Evolutionary conservation across 176 grass and related monocot species (phyloP).

Genomic region (Avena eriantha): DNA sequence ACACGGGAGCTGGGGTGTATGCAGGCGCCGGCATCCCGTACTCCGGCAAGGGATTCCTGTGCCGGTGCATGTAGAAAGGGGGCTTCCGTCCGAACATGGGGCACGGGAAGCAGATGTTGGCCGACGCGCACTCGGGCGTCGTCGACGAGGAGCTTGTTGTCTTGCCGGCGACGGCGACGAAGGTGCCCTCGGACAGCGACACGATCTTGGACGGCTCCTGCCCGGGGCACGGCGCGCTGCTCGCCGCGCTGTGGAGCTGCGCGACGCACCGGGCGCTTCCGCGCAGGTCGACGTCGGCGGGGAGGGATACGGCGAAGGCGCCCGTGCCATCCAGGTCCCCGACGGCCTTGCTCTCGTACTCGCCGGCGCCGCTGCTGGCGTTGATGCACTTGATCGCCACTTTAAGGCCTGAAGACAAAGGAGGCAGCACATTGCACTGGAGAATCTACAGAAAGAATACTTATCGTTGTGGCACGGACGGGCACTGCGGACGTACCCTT

Average conservation of each 20-base stretch:
- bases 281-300: neutral
- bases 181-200: neutral
- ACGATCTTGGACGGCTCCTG: slow-evolving; percentile 35
- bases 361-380: neutral
- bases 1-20: neutral
- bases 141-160: neutral
- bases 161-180: slow-evolving; percentile 22
- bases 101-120: slow-evolving; percentile 24
- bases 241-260: slow-evolving; percentile 31
- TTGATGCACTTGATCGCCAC: slow-evolving; percentile 38
- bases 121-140: neutral
- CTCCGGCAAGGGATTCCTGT: neutral
- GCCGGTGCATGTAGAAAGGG: neutral
- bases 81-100: neutral
- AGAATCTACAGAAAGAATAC: neutral
- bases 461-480: neutral
- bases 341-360: slow-evolving; percentile 30
- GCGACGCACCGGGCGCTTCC: slow-evolving; percentile 1
- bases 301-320: slow-evolving; percentile 13
- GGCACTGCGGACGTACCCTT: neutral
- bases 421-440: neutral
- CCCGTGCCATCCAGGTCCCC: slow-evolving; percentile 4
- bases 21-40: neutral
- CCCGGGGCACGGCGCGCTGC: slow-evolving; percentile 27
- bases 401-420: neutral